Evolutionary conservation across 345 rosid species (phyloP).

Genomic region (Eucalyptus shirleyi): DNA sequence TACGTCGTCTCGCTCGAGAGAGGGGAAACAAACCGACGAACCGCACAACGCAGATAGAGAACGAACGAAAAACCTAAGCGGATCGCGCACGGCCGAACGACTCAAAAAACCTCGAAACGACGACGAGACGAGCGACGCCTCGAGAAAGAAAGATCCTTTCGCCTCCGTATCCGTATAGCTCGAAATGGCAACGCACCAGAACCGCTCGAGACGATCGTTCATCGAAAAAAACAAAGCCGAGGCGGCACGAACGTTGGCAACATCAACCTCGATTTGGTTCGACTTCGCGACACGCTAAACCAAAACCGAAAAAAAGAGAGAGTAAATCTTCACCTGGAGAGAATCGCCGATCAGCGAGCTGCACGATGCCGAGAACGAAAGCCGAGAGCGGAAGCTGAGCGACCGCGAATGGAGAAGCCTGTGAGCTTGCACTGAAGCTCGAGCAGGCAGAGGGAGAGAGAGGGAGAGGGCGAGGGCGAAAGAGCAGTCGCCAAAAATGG

Average conservation of each 20-base stretch:
- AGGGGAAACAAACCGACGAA: not conserved
- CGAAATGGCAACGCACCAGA: not conserved
- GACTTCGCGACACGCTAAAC: not conserved
- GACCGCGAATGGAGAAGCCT: not conserved
- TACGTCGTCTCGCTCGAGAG: not conserved
- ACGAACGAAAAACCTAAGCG: not conserved
- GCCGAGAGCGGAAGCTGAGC: not conserved
- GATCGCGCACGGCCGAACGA: not conserved
- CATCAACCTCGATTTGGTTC: not conserved
- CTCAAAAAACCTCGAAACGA: not conserved
- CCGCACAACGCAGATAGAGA: not conserved
- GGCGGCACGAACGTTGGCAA: not conserved
- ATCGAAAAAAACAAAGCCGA: not conserved
- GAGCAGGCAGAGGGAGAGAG: not conserved
- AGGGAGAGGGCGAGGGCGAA: not conserved
- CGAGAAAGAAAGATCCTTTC: not conserved
- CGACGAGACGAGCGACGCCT: not conserved
- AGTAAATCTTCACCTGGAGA: not conserved
- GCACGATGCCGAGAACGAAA: not conserved
- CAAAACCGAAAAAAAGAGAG: not conserved
- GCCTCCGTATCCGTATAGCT: not conserved
- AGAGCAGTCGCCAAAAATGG: not conserved
- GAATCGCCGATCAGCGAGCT: not conserved
- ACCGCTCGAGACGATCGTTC: not conserved
- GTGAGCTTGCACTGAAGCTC: not conserved